phyloP scores from a whole-genome alignment of 768 basidiomycete species.

The Calocera viscosa region DNA sequence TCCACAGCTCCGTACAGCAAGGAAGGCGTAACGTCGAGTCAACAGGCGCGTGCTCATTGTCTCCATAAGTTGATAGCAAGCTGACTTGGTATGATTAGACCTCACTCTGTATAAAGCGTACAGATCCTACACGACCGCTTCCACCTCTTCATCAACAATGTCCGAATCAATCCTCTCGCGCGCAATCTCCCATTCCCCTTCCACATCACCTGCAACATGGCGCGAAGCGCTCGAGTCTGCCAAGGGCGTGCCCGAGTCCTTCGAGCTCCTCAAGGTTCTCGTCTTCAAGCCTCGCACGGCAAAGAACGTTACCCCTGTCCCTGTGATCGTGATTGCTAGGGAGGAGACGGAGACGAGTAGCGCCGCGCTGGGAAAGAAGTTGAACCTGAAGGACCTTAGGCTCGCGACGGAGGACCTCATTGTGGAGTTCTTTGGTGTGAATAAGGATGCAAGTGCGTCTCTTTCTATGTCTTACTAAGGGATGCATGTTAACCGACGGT shows the following conservation, averaged over 20 bases:
- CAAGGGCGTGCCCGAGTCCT: slow-evolving; percentile 29
- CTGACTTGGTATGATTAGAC: not conserved
- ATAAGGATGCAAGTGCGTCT: slow-evolving; percentile 73
- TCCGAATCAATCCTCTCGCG: slow-evolving; percentile 14
- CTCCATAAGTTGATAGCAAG: no score
- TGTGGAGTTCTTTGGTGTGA: slow-evolving; percentile 66
- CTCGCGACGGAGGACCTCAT: slow-evolving; percentile 78
- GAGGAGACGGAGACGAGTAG: slow-evolving; percentile 78
- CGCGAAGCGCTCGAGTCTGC: slow-evolving; percentile 50
- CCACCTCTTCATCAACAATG: slow-evolving; percentile 19
- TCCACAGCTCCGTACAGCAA: not conserved
- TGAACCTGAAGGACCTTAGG: slow-evolving; percentile 76
- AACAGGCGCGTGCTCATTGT: not conserved
- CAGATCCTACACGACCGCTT: slow-evolving; percentile 13
- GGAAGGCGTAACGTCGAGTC: not conserved
- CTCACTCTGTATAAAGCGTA: slow-evolving; percentile 1
- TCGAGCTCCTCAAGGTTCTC: slow-evolving; percentile 72
- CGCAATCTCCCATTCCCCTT: slow-evolving; percentile 42
- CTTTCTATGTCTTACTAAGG: not conserved
- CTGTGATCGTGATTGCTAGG: slow-evolving; percentile 74
- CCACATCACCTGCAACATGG: slow-evolving; percentile 66
- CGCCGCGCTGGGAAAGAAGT: slow-evolving; percentile 59
- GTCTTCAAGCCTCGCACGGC: slow-evolving; percentile 95
- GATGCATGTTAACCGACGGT: not conserved
- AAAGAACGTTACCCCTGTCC: slow-evolving; percentile 72